Conservation (phyloP, 257 asterid species). For the Galeopsis tetrahit region DNA sequence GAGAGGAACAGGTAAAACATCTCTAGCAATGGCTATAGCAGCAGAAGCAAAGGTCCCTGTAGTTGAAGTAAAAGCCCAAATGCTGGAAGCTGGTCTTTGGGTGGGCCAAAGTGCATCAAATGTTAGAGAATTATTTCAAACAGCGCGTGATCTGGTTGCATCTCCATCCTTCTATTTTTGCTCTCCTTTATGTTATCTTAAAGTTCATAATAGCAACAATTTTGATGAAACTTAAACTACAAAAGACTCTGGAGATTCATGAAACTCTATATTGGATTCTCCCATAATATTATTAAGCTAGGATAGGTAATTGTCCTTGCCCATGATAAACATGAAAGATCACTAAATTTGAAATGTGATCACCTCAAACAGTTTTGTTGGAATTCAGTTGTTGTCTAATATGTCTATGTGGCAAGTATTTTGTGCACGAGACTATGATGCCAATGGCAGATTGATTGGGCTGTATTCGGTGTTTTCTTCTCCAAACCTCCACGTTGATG, state of each 20-base stretch:
- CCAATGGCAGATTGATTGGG: neutral
- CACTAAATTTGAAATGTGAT: neutral
- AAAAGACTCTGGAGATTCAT: neutral
- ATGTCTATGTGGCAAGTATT: conserved; percentile 14
- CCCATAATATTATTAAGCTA: conserved; percentile 13
- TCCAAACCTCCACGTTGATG: neutral
- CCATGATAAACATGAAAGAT: conserved; percentile 19
- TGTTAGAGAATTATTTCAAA: conserved; percentile 93
- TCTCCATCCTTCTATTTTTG: conserved; percentile 27
- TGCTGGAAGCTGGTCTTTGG: conserved; percentile 94
- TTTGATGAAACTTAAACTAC: conserved; percentile 11
- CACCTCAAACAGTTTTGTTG: conserved; percentile 5
- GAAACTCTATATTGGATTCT: conserved; percentile 15
- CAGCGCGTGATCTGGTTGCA: conserved; percentile 95
- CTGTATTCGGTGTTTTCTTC: neutral
- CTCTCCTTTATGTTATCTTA: conserved; percentile 28
- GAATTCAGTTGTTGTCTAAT: neutral
- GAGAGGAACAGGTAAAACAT: conserved; percentile 97
- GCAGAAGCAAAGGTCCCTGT: conserved; percentile 98
- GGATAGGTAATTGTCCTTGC: conserved; percentile 14
- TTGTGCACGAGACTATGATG: conserved; percentile 3
- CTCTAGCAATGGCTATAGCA: conserved; percentile 96
- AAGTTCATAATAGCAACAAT: conserved; percentile 7
- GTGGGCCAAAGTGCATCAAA: conserved; percentile 99
- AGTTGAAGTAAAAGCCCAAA: conserved; percentile 90